Conservation (phyloP, 1,139 yeast genomes). For the Komagataea norvegica region DNA sequence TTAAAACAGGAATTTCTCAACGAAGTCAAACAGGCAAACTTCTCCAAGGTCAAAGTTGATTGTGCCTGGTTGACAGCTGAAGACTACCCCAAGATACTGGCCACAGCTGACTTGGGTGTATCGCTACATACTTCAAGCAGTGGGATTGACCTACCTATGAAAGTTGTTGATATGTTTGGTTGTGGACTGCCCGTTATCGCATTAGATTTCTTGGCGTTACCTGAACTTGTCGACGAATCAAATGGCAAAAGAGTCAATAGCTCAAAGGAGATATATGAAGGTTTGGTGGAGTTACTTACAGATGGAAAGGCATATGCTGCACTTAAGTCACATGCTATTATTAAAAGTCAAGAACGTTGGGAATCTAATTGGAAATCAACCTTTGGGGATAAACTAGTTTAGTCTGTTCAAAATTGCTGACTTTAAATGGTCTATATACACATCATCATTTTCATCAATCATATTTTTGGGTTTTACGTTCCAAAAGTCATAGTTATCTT, state of each 20-base stretch:
- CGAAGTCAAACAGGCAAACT: constrained; percentile 41
- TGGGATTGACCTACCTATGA: constrained; percentile 96
- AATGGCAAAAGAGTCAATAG: constrained; percentile 44
- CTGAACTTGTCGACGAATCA: constrained; percentile 48
- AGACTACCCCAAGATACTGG: constrained; percentile 74
- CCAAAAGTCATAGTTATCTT: constrained; percentile 50
- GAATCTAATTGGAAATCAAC: constrained; percentile 59
- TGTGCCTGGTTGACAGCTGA: constrained; percentile 76
- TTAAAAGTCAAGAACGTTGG: constrained; percentile 71
- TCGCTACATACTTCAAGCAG: constrained; percentile 90
- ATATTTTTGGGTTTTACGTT: constrained; percentile 32
- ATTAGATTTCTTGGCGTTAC: constrained; percentile 66
- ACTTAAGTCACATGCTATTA: constrained; percentile 63
- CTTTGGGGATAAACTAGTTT: constrained; percentile 16
- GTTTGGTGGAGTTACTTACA: constrained; percentile 43
- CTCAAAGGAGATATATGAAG: constrained; percentile 46
- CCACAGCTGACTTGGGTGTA: constrained; percentile 80
- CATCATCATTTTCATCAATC: constrained; percentile 38
- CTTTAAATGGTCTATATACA: constrained; percentile 23
- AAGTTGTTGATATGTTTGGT: constrained; percentile 92
- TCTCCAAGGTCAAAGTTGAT: constrained; percentile 47
- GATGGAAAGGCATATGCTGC: constrained; percentile 32
- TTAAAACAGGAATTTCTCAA: constrained; percentile 46
- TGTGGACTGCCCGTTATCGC: constrained; percentile 92
- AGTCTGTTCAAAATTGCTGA: too few relatives aligned